Conservation (phyloP, 345 rosid genomes). For the Eucalyptus sideroxylon region DNA sequence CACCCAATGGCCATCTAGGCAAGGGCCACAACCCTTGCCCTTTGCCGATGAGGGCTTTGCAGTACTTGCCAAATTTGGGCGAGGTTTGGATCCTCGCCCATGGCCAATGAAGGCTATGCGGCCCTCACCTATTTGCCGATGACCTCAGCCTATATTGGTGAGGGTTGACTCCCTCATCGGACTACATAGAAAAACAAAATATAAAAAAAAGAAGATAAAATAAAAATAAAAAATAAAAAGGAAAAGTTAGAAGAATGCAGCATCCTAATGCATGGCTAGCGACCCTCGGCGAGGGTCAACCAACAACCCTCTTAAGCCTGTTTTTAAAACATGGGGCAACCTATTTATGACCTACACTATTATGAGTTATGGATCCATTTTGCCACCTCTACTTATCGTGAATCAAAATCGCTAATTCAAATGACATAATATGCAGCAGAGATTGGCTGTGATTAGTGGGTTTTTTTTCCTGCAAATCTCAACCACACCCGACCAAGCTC, state of each 20-base stretch:
- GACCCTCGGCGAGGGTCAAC: no score
- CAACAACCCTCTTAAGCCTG: neutral
- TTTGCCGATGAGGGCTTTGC: neutral
- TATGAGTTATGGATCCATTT: neutral
- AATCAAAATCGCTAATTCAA: neutral
- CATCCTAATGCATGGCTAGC: accelerated
- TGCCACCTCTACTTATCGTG: neutral
- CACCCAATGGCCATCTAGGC: neutral
- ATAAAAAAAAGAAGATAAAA: no score
- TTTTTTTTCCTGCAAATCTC: neutral
- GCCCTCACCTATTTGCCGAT: neutral
- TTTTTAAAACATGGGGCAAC: no score
- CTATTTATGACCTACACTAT: neutral
- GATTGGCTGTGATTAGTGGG: neutral
- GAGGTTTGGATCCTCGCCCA: accelerated
- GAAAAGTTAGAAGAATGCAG: neutral
- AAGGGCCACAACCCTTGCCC: neutral
- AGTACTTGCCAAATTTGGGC: neutral
- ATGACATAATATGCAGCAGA: neutral
- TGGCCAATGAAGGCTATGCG: neutral
- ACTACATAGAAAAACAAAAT: no score
- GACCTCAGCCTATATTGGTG: accelerated
- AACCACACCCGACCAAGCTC: neutral
- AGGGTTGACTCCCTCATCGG: no score
- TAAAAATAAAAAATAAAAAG: no score